Conservation (phyloP, 176 grass and related monocot genomes). For the Stipa capillata region DNA sequence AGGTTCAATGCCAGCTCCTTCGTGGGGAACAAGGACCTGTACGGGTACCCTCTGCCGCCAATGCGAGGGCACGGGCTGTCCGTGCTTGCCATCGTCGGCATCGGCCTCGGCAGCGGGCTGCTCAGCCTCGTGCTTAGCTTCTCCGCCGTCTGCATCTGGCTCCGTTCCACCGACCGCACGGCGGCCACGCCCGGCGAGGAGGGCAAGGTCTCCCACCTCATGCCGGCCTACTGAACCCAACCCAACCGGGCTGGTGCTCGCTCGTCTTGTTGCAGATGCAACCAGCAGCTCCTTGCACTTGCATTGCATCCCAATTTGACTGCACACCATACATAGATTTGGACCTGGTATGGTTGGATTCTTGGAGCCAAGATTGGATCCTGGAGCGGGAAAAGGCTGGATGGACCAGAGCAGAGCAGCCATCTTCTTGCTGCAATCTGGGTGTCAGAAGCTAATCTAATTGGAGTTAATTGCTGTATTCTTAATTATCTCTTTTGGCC, state of each 20-base stretch:
- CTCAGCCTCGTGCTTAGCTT: constrained; percentile 75
- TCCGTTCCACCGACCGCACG: constrained; percentile 40
- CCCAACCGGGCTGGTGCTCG: not conserved
- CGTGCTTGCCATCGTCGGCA: constrained; percentile 71
- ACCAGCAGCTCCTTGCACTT: not conserved
- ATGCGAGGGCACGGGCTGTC: constrained; percentile 33
- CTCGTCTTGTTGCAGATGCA: not conserved
- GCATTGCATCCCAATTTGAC: not conserved
- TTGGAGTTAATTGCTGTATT: not conserved
- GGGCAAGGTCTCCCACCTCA: constrained; percentile 78
- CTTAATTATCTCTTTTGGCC: not conserved
- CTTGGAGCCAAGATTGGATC: constrained; percentile 17
- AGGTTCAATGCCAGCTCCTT: constrained; percentile 75
- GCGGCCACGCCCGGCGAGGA: constrained; percentile 41
- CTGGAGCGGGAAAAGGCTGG: not conserved
- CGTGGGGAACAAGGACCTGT: constrained; percentile 53
- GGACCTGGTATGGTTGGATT: not conserved
- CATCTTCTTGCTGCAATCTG: not conserved
- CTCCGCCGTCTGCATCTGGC: constrained; percentile 74
- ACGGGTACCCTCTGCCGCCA: constrained; percentile 62
- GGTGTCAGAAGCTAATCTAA: constrained; percentile 21
- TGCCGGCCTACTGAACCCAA: constrained; percentile 72
- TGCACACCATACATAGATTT: not conserved
- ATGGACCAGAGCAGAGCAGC: constrained; percentile 13
- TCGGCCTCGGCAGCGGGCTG: constrained; percentile 66